Conservation (phyloP, 2,329 filamentous ascomycete genomes). For the Pseudomassariella vexata region DNA sequence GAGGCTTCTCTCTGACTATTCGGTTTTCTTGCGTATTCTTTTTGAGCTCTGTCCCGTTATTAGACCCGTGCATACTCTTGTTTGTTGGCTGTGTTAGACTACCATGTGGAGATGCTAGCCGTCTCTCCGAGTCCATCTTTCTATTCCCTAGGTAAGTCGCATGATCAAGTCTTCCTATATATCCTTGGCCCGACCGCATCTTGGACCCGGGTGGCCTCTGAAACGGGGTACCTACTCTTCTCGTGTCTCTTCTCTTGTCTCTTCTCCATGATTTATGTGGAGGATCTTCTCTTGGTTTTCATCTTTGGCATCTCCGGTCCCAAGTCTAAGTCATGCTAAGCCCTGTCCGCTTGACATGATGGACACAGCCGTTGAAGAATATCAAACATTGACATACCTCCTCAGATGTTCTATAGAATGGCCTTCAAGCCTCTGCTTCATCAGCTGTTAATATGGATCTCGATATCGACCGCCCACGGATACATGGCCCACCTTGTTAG, state of each 20-base stretch:
- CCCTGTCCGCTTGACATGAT: too few relatives aligned
- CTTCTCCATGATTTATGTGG: too few relatives aligned
- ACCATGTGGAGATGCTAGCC: slow-evolving; percentile 28
- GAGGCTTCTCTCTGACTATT: slow-evolving; percentile 11
- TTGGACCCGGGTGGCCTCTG: too few relatives aligned
- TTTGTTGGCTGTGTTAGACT: slow-evolving; percentile 20
- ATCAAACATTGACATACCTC: slow-evolving; percentile 17
- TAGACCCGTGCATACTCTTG: slow-evolving; percentile 15
- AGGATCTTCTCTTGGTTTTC: too few relatives aligned
- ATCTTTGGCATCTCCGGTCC: too few relatives aligned
- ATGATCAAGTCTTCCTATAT: too few relatives aligned
- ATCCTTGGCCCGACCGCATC: too few relatives aligned
- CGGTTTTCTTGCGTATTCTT: slow-evolving; percentile 14
- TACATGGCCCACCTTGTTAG: slow-evolving; percentile 15
- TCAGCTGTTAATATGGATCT: slow-evolving; percentile 21
- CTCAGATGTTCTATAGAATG: slow-evolving; percentile 25
- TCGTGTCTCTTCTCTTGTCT: too few relatives aligned
- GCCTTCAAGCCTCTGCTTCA: slow-evolving; percentile 19
- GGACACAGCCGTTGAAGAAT: slow-evolving; percentile 10
- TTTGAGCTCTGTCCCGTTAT: slow-evolving; percentile 17
- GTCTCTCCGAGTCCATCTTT: slow-evolving; percentile 18
- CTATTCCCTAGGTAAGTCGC: slow-evolving; percentile 26
- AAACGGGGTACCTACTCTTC: too few relatives aligned
- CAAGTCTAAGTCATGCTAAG: too few relatives aligned
- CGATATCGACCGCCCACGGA: slow-evolving; percentile 15